Base-by-base conservation (phyloP, 257 asterid species). In the Ehretia macrophylla region DNA sequence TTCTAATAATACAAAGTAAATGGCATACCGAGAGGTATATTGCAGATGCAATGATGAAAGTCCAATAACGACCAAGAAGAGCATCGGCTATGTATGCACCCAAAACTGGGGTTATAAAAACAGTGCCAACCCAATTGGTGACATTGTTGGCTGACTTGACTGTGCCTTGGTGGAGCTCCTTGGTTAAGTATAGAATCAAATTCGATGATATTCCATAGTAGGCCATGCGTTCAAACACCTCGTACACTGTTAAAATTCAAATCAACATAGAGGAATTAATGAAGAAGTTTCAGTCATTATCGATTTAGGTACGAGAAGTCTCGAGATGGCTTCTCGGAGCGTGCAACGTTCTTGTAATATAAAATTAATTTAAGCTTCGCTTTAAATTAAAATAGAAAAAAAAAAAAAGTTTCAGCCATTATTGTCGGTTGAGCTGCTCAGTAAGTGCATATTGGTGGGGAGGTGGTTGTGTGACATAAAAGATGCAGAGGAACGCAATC, bases 201-300 rank as follows among this genome's bases (percentile, higher is more conserved):
- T 88, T 91, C 19, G 96, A 69, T 3, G 96, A 85, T 72, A 91
- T 83, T 17, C 96, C 95, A 51, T 79, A 85, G 47, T 77, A 91
- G 5, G 98, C 96, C 95, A 91, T 85, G 0, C 98, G 84, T 75
- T 91, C 98, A 13, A 88, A 85, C 47, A 91, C 95, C 68, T 88
- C 98, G 56, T 91, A 87, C 51, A 88, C 98, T 91, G 90, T 72
- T 55, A 10, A 10, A 52, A 1, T 22, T 22, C 14, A 52, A 14
- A 8, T 11, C 14, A 23, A 45, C 38, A 10, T 20, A 0, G 6
- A 32, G 38, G 14, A 17, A 22, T 42, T 12, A 51, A 13, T n/a
- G n/a, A n/a, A n/a, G n/a, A n/a, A n/a, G n/a, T n/a, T n/a, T n/a
- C n/a, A n/a, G n/a, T n/a, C n/a, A n/a, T n/a, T n/a, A n/a, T n/a